Conservation (phyloP, 441 rosid species). For the Eutrema salsugineum region DNA sequence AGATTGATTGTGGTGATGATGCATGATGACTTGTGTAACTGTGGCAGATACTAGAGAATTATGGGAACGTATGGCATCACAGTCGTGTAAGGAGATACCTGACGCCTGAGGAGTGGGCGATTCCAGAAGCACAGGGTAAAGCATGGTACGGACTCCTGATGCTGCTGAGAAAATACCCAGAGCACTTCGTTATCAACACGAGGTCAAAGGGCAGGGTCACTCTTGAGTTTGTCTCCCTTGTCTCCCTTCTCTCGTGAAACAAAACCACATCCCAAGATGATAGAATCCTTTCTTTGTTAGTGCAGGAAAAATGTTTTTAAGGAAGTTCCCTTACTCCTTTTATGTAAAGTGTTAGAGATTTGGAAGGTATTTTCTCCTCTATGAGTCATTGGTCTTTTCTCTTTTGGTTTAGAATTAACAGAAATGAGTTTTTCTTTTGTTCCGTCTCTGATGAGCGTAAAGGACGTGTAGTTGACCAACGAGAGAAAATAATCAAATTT, state of each 20-base stretch:
- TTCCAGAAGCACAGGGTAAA: slow-evolving; percentile 69
- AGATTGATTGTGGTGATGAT: not conserved
- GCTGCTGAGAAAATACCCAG: slow-evolving; percentile 82
- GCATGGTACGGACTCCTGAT: slow-evolving; percentile 87
- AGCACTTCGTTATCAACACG: slow-evolving; percentile 87
- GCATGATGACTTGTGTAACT: not conserved
- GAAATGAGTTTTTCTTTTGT: not conserved
- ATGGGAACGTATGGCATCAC: slow-evolving; percentile 71
- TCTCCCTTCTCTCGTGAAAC: slow-evolving; percentile 59
- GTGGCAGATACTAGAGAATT: slow-evolving; percentile 65
- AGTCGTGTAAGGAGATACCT: slow-evolving; percentile 72
- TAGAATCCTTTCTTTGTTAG: not conserved
- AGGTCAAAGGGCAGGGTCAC: slow-evolving; percentile 40
- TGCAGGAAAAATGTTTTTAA: not conserved
- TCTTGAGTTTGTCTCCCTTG: slow-evolving; percentile 75
- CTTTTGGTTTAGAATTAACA: not conserved
- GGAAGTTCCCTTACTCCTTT: not conserved
- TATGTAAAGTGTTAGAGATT: not conserved
- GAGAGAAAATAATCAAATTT: not conserved
- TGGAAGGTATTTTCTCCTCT: not conserved
- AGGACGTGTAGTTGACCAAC: not conserved
- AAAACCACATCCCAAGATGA: not conserved
- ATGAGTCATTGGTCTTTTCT: not conserved
- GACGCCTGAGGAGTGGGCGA: slow-evolving; percentile 64
- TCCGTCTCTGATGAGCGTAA: not conserved